phyloP scores from a whole-genome alignment of 1,139 yeast genomes.

The Kazachstania sp. region DNA sequence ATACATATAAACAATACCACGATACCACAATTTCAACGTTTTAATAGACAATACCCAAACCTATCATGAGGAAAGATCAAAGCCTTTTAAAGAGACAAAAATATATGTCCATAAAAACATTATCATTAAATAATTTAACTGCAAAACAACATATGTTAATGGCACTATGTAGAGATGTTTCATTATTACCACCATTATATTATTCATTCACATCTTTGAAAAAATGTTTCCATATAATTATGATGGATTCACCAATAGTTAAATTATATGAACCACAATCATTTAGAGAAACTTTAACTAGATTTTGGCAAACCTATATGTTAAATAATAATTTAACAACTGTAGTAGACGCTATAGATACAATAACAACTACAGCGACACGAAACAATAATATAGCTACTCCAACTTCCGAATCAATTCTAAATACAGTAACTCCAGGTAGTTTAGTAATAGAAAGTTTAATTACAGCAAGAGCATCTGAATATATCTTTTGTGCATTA shows the following conservation, averaged over 20 bases:
- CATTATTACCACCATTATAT: constrained; percentile 54
- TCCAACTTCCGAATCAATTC: background rate
- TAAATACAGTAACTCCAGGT: background rate
- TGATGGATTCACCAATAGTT: constrained; percentile 15
- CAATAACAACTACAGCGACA: background rate
- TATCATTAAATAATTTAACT: constrained; percentile 38
- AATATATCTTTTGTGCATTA: constrained; percentile 59
- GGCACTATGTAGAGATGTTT: constrained; percentile 64
- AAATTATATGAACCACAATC: constrained; percentile 29
- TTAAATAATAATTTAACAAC: constrained; percentile 23
- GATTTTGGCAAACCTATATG: constrained; percentile 34
- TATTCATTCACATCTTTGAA: constrained; percentile 51
- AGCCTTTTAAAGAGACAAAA: constrained; percentile 8
- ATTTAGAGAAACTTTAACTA: constrained; percentile 28
- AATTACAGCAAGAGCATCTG: constrained; percentile 49
- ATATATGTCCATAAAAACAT: constrained; percentile 23
- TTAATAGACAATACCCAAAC: too few relatives aligned
- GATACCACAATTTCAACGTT: too few relatives aligned
- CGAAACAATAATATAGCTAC: background rate
- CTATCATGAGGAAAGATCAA: background rate
- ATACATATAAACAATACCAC: too few relatives aligned
- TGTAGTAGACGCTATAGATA: constrained; percentile 8
- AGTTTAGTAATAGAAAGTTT: constrained; percentile 4
- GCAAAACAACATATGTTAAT: constrained; percentile 71
- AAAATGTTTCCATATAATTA: constrained; percentile 33